These are phyloP conservation scores for Claviceps digitariae DNA, from an alignment of 2,329 filamentous ascomycete species.

Conservation along the genomic window DNA sequence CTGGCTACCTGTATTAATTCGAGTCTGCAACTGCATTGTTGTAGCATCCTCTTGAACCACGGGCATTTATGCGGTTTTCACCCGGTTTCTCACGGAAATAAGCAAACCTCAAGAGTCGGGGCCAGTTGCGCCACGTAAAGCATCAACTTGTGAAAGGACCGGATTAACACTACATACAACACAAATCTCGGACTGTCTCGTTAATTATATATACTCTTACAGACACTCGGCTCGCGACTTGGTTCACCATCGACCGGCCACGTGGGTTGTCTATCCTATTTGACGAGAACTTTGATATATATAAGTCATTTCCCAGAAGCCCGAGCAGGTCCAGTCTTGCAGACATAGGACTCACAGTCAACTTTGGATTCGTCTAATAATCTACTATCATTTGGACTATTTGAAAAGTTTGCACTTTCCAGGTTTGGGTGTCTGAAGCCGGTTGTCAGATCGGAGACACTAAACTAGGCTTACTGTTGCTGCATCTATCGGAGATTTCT, in stretches of 20 bases:
- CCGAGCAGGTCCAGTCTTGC: not conserved
- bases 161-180: not conserved
- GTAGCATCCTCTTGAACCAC: not conserved
- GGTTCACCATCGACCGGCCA: not conserved
- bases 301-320: not conserved
- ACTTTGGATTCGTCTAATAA: not conserved
- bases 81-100: not conserved
- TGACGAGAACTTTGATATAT: not conserved
- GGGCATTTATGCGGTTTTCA: not conserved
- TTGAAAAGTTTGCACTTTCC: not conserved
- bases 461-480: not conserved
- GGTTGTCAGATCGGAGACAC: not conserved
- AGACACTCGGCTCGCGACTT: not conserved
- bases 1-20: not conserved
- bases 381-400: not conserved
- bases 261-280: not conserved
- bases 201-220: not conserved
- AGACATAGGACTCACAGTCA: not conserved
- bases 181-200: not conserved
- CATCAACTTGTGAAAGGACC: not conserved
- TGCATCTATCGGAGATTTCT: not conserved
- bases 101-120: not conserved
- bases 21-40: not conserved
- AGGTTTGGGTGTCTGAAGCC: not conserved
- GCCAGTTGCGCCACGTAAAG: slow-evolving; percentile 3